Conservation (phyloP, 306 rosid species). For the Fragaria vesca region DNA sequence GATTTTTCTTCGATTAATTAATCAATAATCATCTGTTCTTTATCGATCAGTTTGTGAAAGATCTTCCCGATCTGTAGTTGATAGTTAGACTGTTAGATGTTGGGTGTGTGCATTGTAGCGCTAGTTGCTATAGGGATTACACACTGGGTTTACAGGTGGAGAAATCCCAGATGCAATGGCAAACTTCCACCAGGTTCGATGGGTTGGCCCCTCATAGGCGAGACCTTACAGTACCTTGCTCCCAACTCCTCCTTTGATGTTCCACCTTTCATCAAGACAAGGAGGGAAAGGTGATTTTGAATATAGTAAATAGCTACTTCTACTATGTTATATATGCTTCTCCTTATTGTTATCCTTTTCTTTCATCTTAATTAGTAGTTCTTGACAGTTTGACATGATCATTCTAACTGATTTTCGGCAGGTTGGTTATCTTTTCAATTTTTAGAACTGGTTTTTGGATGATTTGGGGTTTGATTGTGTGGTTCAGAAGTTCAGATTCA, state of each 20-base stretch:
- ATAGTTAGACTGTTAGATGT: conserved; percentile 37
- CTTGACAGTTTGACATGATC: too few relatives aligned
- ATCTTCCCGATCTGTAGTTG: too few relatives aligned
- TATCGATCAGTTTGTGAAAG: too few relatives aligned
- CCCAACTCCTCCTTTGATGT: conserved; percentile 68
- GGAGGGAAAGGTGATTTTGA: conserved; percentile 61
- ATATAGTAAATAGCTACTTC: not conserved
- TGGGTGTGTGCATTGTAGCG: conserved; percentile 52
- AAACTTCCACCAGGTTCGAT: conserved; percentile 97
- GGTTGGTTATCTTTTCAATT: too few relatives aligned
- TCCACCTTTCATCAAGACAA: conserved; percentile 77
- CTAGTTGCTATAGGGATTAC: conserved; percentile 49
- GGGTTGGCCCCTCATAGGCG: conserved; percentile 93
- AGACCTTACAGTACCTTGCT: conserved; percentile 77
- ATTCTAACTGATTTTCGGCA: too few relatives aligned
- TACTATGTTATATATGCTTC: not conserved
- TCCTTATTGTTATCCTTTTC: too few relatives aligned
- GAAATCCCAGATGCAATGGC: conserved; percentile 74
- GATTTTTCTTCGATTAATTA: too few relatives aligned
- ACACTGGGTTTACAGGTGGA: conserved; percentile 77
- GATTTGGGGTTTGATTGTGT: too few relatives aligned
- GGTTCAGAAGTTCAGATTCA: too few relatives aligned
- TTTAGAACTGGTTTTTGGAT: too few relatives aligned
- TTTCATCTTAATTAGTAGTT: not conserved
- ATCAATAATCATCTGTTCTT: too few relatives aligned